These are phyloP conservation scores for Monosporascus cannonballus DNA, from an alignment of 2,329 filamentous ascomycete species.

Conservation along the genomic window DNA sequence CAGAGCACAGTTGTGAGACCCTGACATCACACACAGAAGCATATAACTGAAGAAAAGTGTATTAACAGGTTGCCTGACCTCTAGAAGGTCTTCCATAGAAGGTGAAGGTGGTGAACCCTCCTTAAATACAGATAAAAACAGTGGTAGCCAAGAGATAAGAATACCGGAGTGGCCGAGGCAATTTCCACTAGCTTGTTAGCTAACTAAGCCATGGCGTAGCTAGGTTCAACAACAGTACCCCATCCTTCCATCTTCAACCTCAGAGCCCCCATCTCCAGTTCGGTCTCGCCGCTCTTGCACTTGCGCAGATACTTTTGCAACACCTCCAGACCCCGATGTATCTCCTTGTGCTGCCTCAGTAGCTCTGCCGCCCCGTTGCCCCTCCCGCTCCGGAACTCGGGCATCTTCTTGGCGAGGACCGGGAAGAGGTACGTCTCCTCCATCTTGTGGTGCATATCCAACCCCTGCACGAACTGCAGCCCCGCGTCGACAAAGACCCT, in stretches of 20 bases:
- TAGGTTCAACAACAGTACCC: too few species aligned
- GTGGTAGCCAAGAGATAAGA: too few species aligned
- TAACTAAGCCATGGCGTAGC: too few species aligned
- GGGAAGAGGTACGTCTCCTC: slow-evolving; percentile 83
- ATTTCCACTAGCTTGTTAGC: too few species aligned
- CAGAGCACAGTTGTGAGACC: too few species aligned
- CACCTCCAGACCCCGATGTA: slow-evolving; percentile 68
- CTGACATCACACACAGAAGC: too few species aligned
- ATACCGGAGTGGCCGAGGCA: too few species aligned
- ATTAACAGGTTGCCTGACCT: too few species aligned
- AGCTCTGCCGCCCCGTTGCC: slow-evolving; percentile 49
- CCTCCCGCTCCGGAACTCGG: slow-evolving; percentile 53
- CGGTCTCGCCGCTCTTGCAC: slow-evolving; percentile 57
- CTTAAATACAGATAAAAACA: too few species aligned
- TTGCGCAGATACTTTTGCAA: slow-evolving; percentile 59
- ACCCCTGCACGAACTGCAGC: slow-evolving; percentile 62
- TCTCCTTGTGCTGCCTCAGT: slow-evolving; percentile 68
- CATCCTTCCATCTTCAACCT: slow-evolving; percentile 71
- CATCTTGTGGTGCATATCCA: slow-evolving; percentile 75
- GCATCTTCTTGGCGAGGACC: slow-evolving; percentile 68
- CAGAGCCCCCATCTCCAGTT: slow-evolving; percentile 52
- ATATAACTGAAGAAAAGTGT: too few species aligned
- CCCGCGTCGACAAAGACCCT: slow-evolving; percentile 62
- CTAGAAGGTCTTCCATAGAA: too few species aligned
- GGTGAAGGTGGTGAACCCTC: too few species aligned